phyloP scores from a whole-genome alignment of 306 rosid genomes.

The Erythrophleum fordii region DNA sequence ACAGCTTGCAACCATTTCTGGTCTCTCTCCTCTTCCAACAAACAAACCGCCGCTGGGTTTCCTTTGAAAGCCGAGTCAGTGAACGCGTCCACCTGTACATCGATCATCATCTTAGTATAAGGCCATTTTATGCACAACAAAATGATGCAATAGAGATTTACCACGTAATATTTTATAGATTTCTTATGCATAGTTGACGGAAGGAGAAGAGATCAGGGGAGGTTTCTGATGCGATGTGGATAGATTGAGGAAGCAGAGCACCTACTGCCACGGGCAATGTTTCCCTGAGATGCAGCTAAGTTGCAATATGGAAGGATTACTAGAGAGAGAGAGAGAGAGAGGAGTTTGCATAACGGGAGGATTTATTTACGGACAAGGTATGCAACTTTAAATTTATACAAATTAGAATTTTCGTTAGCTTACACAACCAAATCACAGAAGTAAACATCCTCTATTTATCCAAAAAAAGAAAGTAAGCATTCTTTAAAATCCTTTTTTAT shows the following conservation, averaged over 20 bases:
- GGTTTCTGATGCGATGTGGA: neutral
- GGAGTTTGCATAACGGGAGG: too few relatives aligned
- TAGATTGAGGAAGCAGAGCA: too few relatives aligned
- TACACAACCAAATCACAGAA: neutral
- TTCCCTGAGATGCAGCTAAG: too few relatives aligned
- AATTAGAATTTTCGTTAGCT: neutral
- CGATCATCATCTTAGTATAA: neutral
- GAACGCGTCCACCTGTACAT: constrained; percentile 59
- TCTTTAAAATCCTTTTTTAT: neutral
- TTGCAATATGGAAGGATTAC: too few relatives aligned
- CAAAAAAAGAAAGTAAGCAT: too few relatives aligned
- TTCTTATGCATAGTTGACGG: constrained; percentile 31
- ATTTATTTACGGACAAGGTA: too few relatives aligned
- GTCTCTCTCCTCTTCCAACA: constrained; percentile 53
- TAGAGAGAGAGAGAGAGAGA: too few relatives aligned
- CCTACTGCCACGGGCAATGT: too few relatives aligned
- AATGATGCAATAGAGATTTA: neutral
- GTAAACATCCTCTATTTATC: neutral
- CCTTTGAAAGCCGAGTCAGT: constrained; percentile 64
- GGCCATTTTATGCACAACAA: neutral
- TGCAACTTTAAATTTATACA: too few relatives aligned
- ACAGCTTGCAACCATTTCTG: constrained; percentile 58
- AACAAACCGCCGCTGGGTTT: constrained; percentile 64
- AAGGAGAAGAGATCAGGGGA: neutral
- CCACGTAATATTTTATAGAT: constrained; percentile 55